Evolutionary conservation across 2,329 filamentous ascomycete species (phyloP).

Genomic region (Colletotrichum cereale): DNA sequence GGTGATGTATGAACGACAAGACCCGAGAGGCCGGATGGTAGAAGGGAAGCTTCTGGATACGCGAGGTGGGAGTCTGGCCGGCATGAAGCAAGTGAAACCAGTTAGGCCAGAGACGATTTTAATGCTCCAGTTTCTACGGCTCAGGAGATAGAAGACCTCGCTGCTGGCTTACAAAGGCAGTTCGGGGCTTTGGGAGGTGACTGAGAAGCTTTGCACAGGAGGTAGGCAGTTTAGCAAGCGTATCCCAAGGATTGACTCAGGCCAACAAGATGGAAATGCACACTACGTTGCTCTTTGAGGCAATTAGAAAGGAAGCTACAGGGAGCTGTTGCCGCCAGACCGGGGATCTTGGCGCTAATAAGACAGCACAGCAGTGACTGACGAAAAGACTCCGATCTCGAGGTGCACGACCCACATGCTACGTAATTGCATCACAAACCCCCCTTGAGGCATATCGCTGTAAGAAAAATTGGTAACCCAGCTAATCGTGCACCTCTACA

Average conservation of each 20-base stretch:
- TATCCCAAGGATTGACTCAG: conserved; percentile 36
- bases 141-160: not conserved
- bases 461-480: conserved; percentile 2
- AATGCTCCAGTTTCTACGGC: not conserved
- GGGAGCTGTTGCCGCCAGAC: conserved; percentile 9
- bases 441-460: conserved; percentile 15
- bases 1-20: conserved; percentile 5
- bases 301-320: conserved; percentile 17
- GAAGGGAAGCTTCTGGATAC: conserved; percentile 35
- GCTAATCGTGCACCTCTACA: not conserved
- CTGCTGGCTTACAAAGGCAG: conserved; percentile 17
- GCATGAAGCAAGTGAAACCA: conserved; percentile 34
- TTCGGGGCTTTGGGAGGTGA: conserved; percentile 4
- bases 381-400: not conserved
- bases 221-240: not conserved
- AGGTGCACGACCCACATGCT: conserved; percentile 2
- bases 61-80: conserved; percentile 32
- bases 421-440: conserved; percentile 3
- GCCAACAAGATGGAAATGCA: conserved; percentile 20
- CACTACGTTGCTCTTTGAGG: conserved; percentile 31
- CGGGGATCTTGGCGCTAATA: conserved; percentile 2
- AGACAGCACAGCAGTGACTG: conserved; percentile 3
- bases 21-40: conserved; percentile 14
- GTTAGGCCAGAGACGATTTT: not conserved
- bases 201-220: conserved; percentile 13